phyloP scores from a whole-genome alignment of 2,329 filamentous ascomycete genomes.

The Pestalotiopsis sp. region DNA sequence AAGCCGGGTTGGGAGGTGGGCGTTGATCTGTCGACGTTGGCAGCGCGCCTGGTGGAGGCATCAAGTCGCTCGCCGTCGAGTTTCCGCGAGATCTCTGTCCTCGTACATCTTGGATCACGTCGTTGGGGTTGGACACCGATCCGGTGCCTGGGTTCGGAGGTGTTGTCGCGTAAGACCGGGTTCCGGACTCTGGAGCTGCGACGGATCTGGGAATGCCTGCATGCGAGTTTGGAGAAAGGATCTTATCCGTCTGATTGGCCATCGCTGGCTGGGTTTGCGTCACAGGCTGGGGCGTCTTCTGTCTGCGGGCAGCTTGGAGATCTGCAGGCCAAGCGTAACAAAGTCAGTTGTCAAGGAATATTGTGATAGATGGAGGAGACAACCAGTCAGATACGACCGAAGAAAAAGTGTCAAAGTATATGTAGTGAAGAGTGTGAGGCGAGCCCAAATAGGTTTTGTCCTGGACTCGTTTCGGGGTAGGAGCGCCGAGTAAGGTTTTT shows the following conservation, averaged over 20 bases:
- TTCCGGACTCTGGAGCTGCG: slow-evolving; percentile 18
- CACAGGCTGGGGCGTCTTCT: slow-evolving; percentile 30
- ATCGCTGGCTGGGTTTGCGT: slow-evolving; percentile 34
- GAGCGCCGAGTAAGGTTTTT: neutral
- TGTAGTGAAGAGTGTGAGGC: neutral
- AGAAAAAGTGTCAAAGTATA: neutral
- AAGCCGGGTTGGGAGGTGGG: slow-evolving; percentile 33
- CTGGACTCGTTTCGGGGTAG: neutral
- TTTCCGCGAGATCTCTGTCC: slow-evolving; percentile 1
- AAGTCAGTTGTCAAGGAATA: neutral
- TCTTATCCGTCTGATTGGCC: slow-evolving; percentile 31
- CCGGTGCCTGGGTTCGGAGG: slow-evolving; percentile 8
- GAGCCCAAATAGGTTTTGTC: neutral
- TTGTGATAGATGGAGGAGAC: neutral
- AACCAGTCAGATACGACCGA: neutral
- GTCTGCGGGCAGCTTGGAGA: slow-evolving; percentile 27
- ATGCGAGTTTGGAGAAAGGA: slow-evolving; percentile 18
- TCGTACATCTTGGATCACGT: slow-evolving; percentile 1
- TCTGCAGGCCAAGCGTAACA: slow-evolving; percentile 20
- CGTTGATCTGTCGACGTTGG: slow-evolving; percentile 29
- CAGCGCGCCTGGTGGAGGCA: slow-evolving; percentile 29
- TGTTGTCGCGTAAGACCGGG: slow-evolving; percentile 13
- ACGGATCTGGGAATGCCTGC: slow-evolving; percentile 25
- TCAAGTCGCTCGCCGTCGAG: slow-evolving; percentile 11
- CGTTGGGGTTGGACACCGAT: slow-evolving; percentile 15